phyloP scores from a whole-genome alignment of 2,329 filamentous ascomycete species.

The Alternaria ethzedia region DNA sequence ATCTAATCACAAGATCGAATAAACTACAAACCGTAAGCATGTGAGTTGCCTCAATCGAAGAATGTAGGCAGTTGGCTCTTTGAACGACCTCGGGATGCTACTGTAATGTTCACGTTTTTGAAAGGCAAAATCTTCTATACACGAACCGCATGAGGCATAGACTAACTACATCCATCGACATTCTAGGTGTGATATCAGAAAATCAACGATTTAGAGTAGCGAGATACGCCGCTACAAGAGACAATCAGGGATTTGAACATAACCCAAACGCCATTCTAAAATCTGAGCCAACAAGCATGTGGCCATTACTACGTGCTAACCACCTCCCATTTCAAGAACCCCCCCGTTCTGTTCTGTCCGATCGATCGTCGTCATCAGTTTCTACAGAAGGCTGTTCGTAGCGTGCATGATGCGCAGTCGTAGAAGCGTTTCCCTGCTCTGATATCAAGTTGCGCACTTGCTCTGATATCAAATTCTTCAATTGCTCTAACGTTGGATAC shows the following conservation, averaged over 20 bases:
- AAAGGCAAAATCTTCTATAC: background rate
- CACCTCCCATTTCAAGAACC: background rate
- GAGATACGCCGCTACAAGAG: background rate
- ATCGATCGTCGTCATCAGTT: background rate
- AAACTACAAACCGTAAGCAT: background rate
- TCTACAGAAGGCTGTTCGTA: background rate
- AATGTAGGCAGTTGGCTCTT: background rate
- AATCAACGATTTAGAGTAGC: background rate
- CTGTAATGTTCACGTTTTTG: background rate
- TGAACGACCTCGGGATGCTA: background rate
- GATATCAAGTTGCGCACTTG: background rate
- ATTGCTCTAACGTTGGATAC: background rate
- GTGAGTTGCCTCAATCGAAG: background rate
- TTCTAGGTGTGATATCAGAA: background rate
- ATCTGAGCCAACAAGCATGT: background rate
- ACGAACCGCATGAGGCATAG: background rate
- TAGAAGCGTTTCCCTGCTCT: background rate
- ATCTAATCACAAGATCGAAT: background rate
- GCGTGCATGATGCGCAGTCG: background rate
- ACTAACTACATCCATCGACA: background rate
- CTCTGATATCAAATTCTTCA: background rate
- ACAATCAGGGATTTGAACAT: background rate
- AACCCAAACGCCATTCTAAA: background rate
- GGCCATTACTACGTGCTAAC: background rate
- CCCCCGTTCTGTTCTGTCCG: background rate